A percentile compares a stretch with the other conserved stretches of the same genome.
Conservation (phyloP, 768 basidiomycete genomes). For the Mycena amicta region DNA sequence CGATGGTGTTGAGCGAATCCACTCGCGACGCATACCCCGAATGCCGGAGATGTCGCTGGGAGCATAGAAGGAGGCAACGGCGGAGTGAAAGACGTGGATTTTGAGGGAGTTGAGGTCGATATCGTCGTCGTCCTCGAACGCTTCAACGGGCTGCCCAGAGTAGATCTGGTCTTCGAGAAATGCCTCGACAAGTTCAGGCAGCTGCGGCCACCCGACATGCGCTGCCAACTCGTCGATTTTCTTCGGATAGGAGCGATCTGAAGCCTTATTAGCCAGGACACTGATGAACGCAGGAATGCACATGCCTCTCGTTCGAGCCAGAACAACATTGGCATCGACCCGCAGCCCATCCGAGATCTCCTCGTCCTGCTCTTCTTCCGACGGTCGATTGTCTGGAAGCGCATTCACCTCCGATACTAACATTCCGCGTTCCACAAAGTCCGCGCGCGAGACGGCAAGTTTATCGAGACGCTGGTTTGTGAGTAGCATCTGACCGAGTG, state of each 20-base stretch:
- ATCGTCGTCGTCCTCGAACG: neutral
- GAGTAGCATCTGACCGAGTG: slow-evolving; percentile 26
- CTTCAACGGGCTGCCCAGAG: neutral
- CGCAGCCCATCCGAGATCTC: slow-evolving; percentile 1
- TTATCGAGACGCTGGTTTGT: slow-evolving; percentile 26
- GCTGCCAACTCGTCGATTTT: slow-evolving; percentile 6
- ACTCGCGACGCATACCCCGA: slow-evolving; percentile 25
- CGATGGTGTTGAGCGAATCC: slow-evolving; percentile 23
- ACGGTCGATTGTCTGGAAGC: slow-evolving; percentile 3
- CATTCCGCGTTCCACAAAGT: slow-evolving; percentile 19
- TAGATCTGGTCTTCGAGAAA: slow-evolving; percentile 28
- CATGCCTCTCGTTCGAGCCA: slow-evolving; percentile 9
- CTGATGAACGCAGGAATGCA: too few relatives aligned
- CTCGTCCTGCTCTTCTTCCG: neutral
- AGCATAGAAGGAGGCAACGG: slow-evolving; percentile 24
- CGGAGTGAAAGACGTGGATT: slow-evolving; percentile 24
- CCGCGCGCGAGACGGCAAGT: slow-evolving; percentile 18
- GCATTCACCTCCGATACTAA: slow-evolving; percentile 14
- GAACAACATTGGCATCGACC: slow-evolving; percentile 17
- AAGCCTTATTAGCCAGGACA: neutral
- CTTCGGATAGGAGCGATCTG: slow-evolving; percentile 21
- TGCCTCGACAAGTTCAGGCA: slow-evolving; percentile 18
- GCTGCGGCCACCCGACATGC: slow-evolving; percentile 16
- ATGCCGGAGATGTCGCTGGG: slow-evolving; percentile 26
- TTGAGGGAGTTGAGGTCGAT: slow-evolving; percentile 3